Base-by-base conservation (phyloP, 192 early-diverging fungal species). In the Coemansia erecta region DNA sequence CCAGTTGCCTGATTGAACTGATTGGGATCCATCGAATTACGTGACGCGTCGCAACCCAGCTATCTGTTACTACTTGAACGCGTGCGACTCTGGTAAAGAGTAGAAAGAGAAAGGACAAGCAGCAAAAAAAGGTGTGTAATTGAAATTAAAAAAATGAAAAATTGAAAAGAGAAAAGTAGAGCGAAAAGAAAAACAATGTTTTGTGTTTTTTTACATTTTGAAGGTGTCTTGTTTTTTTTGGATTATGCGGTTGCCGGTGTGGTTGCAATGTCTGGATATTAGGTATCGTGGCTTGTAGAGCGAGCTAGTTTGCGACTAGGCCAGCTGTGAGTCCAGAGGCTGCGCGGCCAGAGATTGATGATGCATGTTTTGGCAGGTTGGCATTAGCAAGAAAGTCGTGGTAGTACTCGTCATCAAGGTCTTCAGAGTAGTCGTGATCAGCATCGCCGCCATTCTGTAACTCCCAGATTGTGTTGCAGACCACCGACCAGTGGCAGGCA, bases 391-490 rank as follows among this genome's bases (percentile, higher is more conserved):
- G 23, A 13, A 44, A 28, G 14, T 31, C 43, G 18, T 35, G 9
- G 15, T 35, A 37, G 28, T 18, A 56, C 7, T 56, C 53, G 19
- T 23, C 19, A 42, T 33, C 22, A n/a, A 15, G 13, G 11, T 22
- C 26, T 8, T 9, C 13, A 11, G 17, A 35, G 18, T 22, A 19
- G 51, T 49, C 37, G 23, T 61, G 46, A 19, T 64, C 67, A 14
- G 21, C 60, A 26, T 63, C 67, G 31, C 19, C 18, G 21, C 51
- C 64, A 49, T 57, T 40, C 18, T 63, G 45, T 13, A 76, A 22
- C 45, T 76, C 73, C 63, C 73, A 70, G 22, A 76, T 66, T 15
- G 53, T 28, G 28, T 60, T 60, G 60, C 60, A 51, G 17, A 63
- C 68, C 4, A 53, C 53, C 50, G 49, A 37, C 73, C 73, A 76